phyloP scores from a whole-genome alignment of 768 basidiomycete genomes.

The Pleurotus eryngii region DNA sequence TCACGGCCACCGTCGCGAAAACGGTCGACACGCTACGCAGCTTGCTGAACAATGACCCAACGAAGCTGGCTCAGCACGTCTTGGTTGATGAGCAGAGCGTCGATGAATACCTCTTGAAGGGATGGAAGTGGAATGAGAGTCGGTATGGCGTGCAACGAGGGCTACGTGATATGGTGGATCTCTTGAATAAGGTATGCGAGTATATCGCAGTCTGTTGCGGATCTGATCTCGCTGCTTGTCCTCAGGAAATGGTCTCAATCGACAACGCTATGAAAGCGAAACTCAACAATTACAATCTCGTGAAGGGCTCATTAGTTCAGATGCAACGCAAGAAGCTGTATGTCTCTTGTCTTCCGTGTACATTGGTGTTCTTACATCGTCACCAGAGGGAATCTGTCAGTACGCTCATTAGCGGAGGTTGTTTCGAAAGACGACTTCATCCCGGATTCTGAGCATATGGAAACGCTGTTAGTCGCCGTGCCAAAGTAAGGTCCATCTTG shows the following conservation, averaged over 20 bases:
- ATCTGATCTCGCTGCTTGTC: not conserved
- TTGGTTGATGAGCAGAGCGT: slow-evolving; percentile 76
- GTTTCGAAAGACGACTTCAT: slow-evolving; percentile 81
- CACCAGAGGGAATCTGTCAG: slow-evolving; percentile 88
- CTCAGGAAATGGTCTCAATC: slow-evolving; percentile 89
- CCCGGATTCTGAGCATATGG: slow-evolving; percentile 88
- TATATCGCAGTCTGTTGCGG: not conserved
- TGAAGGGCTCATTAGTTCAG: slow-evolving; percentile 87
- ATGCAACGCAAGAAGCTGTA: slow-evolving; percentile 95
- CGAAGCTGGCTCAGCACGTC: slow-evolving; percentile 71
- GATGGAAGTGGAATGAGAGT: slow-evolving; percentile 93
- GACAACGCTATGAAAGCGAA: slow-evolving; percentile 94
- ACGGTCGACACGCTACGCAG: slow-evolving; percentile 91
- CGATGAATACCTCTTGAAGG: slow-evolving; percentile 74
- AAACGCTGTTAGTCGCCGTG: slow-evolving; percentile 89
- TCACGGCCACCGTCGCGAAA: slow-evolving; percentile 87
- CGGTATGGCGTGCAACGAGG: slow-evolving; percentile 84
- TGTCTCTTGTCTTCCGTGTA: slow-evolving; percentile 10
- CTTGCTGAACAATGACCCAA: slow-evolving; percentile 82
- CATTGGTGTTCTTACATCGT: slow-evolving; percentile 4
- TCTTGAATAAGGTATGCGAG: slow-evolving; percentile 70
- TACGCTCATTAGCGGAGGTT: slow-evolving; percentile 80
- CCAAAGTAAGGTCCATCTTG: slow-evolving; percentile 64
- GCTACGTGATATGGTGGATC: slow-evolving; percentile 81
- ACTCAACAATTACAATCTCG: slow-evolving; percentile 86